Base-by-base conservation (phyloP, 305 asterid species). In the Plantago lanceolata region DNA sequence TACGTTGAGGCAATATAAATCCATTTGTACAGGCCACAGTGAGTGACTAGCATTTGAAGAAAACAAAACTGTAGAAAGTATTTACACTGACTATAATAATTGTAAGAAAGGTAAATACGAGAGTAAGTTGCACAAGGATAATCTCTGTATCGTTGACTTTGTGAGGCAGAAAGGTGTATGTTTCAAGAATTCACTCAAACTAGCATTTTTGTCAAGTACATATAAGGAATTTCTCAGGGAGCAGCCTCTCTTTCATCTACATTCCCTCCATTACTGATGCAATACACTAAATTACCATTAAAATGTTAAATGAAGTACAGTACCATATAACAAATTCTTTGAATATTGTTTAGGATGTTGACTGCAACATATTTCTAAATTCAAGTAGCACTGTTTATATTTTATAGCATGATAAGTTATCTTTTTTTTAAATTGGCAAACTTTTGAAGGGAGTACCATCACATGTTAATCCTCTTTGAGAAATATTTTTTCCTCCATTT, bases 61-160 rank as follows among this genome's bases (percentile, higher is more conserved):
- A 15, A 56, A 57, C 35, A 24, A 53, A 59, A 65, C 65, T 66
- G 57, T 53, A 33, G 19, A 24, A 50, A 17, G 60, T 49, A 43
- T 5, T 35, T 13, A 43, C 21, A 19, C 52, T 40, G 56, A 26
- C 44, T 14, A 40, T 40, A 40, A 17, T 26, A 28, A 6, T 60
- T 17, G 8, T 43, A 49, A 20, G 17, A 18, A 44, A 57, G 13
- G 45, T 63, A 44, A 44, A 19, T 20, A 55, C 31, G 57, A 26
- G 26, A 15, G 8, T 11, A 12, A 37, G 52, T 59, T 43, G 35
- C 63, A 58, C 9, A 15, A 35, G 8, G 20, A 57, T n/a, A 6
- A 6, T 20, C 20, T 35, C 19, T 35, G 56, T n/a, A n/a, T 19
- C 24, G 63, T 31, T 63, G 26, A 43, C 19, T 44, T n/a, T 37